Conservation (phyloP, 768 basidiomycete species). For the Lactarius vividus region DNA sequence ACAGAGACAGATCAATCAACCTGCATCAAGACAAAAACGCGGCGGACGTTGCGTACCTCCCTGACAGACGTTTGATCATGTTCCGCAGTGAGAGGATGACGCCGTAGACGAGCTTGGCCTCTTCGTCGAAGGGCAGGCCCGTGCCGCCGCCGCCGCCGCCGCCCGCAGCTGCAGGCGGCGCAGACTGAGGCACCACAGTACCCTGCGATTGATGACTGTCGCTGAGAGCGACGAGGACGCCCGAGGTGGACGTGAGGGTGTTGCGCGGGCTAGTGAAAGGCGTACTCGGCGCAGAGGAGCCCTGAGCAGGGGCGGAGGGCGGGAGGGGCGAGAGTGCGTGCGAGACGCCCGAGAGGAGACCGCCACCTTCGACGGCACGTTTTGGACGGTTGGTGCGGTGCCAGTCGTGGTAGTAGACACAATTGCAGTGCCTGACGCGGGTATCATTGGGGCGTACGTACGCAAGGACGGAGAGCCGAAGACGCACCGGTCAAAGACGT, state of each 20-base stretch:
- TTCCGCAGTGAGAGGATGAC: constrained; percentile 87
- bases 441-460: neutral
- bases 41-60: constrained; percentile 50
- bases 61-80: constrained; percentile 93
- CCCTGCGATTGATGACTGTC: constrained; percentile 31
- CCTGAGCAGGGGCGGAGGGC: constrained; percentile 33
- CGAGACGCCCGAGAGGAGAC: constrained; percentile 77
- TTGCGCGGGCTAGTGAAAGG: constrained; percentile 57
- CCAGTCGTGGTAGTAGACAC: constrained; percentile 97
- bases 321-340: constrained; percentile 51
- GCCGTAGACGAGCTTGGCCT: constrained; percentile 96
- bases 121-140: constrained; percentile 90
- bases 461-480: neutral
- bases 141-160: constrained; percentile 32
- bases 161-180: constrained; percentile 27
- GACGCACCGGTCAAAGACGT: constrained; percentile 85
- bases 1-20: neutral
- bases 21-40: neutral
- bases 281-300: constrained; percentile 36
- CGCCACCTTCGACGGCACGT: constrained; percentile 63
- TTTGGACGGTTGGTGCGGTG: constrained; percentile 74
- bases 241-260: constrained; percentile 61
- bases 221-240: constrained; percentile 62
- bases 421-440: constrained; percentile 72
- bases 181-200: constrained; percentile 30